Evolutionary conservation across 345 rosid genomes (phyloP).

Genomic region (Limnanthes douglasii): DNA sequence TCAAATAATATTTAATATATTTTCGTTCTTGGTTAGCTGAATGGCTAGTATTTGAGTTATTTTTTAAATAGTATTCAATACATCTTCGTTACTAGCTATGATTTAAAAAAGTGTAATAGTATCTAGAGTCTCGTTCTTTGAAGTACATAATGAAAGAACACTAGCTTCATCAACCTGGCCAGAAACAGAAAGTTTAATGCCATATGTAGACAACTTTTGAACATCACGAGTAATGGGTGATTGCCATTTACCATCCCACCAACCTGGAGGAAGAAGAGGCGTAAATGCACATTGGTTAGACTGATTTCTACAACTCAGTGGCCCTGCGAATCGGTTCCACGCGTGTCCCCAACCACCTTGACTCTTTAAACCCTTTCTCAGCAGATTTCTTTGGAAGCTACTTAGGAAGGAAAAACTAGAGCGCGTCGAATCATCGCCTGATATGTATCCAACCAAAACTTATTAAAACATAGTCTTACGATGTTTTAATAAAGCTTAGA

Average conservation of each 20-base stretch:
- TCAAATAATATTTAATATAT: too few species aligned
- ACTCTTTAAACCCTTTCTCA: slow-evolving; percentile 48
- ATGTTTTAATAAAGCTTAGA: too few species aligned
- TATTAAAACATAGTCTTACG: too few species aligned
- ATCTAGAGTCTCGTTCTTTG: slow-evolving; percentile 37
- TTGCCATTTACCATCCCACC: slow-evolving; percentile 98
- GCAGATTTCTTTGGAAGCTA: slow-evolving; percentile 71
- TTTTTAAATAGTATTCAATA: too few species aligned
- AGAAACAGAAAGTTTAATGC: slow-evolving; percentile 59
- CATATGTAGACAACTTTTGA: slow-evolving; percentile 43
- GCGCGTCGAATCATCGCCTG: slow-evolving; percentile 48
- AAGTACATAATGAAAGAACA: slow-evolving; percentile 39
- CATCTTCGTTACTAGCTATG: too few species aligned
- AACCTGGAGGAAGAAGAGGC: slow-evolving; percentile 87
- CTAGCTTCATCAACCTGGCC: slow-evolving; percentile 58
- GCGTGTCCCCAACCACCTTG: slow-evolving; percentile 97
- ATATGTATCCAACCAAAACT: too few species aligned
- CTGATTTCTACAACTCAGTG: slow-evolving; percentile 67
- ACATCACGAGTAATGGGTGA: slow-evolving; percentile 71
- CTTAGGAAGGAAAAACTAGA: slow-evolving; percentile 60
- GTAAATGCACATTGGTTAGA: slow-evolving; percentile 74
- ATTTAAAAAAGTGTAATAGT: slow-evolving; percentile 31
- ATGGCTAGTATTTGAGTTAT: too few species aligned
- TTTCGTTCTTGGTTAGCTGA: too few species aligned
- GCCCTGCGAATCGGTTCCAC: slow-evolving; percentile 94